Conservation (phyloP, 805 yeast genomes). For the Saccharomycopsis babjevae region DNA sequence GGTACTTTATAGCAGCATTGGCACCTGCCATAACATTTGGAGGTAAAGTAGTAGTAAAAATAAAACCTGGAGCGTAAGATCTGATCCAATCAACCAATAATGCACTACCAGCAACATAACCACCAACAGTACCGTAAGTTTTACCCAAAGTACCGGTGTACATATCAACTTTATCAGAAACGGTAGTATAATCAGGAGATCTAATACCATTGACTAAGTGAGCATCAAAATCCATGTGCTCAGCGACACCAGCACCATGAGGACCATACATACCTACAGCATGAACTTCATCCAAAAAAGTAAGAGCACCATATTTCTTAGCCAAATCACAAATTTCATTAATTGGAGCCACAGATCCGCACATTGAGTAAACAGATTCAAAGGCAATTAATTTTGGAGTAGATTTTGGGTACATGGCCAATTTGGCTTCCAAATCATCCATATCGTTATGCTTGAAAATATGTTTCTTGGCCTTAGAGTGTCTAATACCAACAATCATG, state of each 20-base stretch:
- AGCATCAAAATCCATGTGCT: constrained; percentile 81
- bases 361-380: constrained; percentile 96
- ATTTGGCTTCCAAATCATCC: constrained; percentile 66
- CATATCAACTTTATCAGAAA: constrained; percentile 87
- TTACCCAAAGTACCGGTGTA: constrained; percentile 97
- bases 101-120: constrained; percentile 86
- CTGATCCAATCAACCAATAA: constrained; percentile 89
- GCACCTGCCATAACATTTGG: constrained; percentile 98
- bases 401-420: constrained; percentile 73
- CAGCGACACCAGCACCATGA: constrained; percentile 99
- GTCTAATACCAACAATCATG: constrained; percentile 92
- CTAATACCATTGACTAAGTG: constrained; percentile 62
- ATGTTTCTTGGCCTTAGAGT: constrained; percentile 81
- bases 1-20: constrained; percentile 74
- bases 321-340: constrained; percentile 90
- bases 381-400: constrained; percentile 93
- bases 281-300: constrained; percentile 96
- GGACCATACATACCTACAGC: constrained; percentile 99
- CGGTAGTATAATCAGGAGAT: constrained; percentile 43
- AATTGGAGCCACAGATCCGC: constrained; percentile 94
- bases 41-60: constrained; percentile 92
- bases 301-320: constrained; percentile 92
- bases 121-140: constrained; percentile 96
- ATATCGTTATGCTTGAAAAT: constrained; percentile 88
- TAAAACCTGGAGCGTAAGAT: constrained; percentile 94